Evolutionary conservation across 2,329 filamentous ascomycete genomes (phyloP), one percentile per base, ranked within the genome.

Genomic region (Penicillium corylophilum): DNA sequence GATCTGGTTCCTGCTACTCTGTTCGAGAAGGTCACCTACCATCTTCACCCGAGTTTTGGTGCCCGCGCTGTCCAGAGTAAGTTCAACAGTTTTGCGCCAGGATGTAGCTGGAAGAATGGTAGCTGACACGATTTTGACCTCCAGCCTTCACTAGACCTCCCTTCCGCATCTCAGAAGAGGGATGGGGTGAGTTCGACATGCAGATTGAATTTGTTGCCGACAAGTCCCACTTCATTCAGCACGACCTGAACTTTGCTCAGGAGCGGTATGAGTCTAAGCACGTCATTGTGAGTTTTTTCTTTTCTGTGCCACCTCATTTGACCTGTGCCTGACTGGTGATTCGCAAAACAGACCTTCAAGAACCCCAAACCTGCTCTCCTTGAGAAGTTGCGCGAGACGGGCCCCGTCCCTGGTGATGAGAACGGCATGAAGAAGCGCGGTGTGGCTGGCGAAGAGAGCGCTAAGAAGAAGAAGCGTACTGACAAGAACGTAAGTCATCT

Each of bases 151-250:
- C 86, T 68, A 86, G 88, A 59, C 84, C 91, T 0, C 94, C 94
- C 0, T 99, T 97, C 77, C 82, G 82, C 60, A 95, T 95, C 73
- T 80, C 85, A 58, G 95, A 99, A 74, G 89, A 96, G 75, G 94
- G 94, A 62, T 99, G 94, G 94, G 94, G 94, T 67, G 94, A 97
- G 76, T 99, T 99, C 71, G 94, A 97, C 70, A 93, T 99, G 85
- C 81, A 79, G 43, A 94, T 97, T 66, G 84, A 89, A 56, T 82
- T 95, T 62, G 88, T 86, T 67, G 85, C 88, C 26, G 90, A 94
- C 74, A 96, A 96, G 79, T 93, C 96, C 67, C 83, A 90, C 66
- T 79, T 82, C 13, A 80, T 99, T 59, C 76, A 80, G 45, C 94
- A 99, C 73, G 94, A 99, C 69, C 82, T 99, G 55, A 96, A 97